Base-by-base conservation (phyloP, 257 asterid genomes). In the Striga asiatica region DNA sequence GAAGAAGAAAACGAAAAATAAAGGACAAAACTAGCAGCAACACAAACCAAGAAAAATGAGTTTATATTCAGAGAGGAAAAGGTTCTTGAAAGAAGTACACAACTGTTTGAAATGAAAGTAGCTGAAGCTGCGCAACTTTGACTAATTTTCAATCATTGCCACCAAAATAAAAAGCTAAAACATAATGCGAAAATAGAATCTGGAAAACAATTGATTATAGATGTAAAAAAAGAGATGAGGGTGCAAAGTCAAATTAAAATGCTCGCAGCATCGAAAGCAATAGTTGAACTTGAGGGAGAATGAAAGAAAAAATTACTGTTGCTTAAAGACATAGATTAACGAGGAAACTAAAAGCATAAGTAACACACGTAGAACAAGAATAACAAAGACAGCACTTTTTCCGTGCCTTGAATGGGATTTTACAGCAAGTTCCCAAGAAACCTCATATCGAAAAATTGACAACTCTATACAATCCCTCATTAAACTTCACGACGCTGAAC, bases 361-460 rank as follows among this genome's bases (percentile, higher is more conserved):
- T 23, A 5, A 57, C 0, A 0, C 54, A 14, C 6, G 48, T 67
- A 68, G 55, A 47, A n/a, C n/a, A 60, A 60, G 64, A 56, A 64
- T 24, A 68, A 56, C 63, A 69, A 61, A 65, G 68, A 62, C 61
- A 69, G 45, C 39, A 65, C 74, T 8, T 42, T 38, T 65, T 64
- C 34, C 42, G n/a, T 35, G 16, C 1, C 42, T 16, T 35, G 38
- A 51, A 66, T 31, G 47, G 56, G 35, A 55, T 41, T 51, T 39
- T 64, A 51, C 73, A 34, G 63, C 20, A 68, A 49, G 61, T 52
- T 65, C 50, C 25, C 67, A 72, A 45, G 69, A 75, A 64, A 66
- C 71, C 62, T 78, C 74, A 73, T 75, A 78, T 71, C 79, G 71
- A 61, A 8, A 54, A 43, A 22, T 41, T 52, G n/a, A 61, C 63